Base-by-base conservation (phyloP, 1,284 basidiomycete species). In the Ganoderma lingzhi region DNA sequence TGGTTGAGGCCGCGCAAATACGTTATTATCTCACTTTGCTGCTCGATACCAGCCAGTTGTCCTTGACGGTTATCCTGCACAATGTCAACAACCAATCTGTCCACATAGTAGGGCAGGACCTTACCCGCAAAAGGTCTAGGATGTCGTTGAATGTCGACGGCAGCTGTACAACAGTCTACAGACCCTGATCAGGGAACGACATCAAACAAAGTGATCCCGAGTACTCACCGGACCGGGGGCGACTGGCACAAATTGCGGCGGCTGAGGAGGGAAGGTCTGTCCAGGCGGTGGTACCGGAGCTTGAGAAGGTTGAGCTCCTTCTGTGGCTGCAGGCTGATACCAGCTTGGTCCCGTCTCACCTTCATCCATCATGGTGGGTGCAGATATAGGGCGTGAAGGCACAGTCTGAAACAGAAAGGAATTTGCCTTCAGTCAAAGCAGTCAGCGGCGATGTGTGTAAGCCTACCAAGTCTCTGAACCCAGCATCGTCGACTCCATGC, bases 11-110 rank as follows among this genome's bases (percentile, higher is more conserved):
- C 84, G 62, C 85, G 75, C 87, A 94, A 89, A 74, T 94, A 94
- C 55, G 89, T 82, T 87, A 93, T 92, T 56, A 94, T 82, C 76
- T 93, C 92, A 32, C 90, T 85, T 72, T 93, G 91, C 73, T 94
- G 93, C 62, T 92, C 89, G 10, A 92, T 86, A 23, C 91, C 90
- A 0, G 92, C 92, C 19, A 87, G 80, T 77, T 92, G 91, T 2
- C 91, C 91, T 3, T 87, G 80, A 2, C 90, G 90, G 76, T 91
- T 92, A 82, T 93, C 90, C 93, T 94, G 56, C 9, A 3, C 72
- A n/a, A 28, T 6, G 44, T 63, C 69, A 62, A 44, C 35, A 15
- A 9, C 8, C 6, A 23, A 2, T 53, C 56, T 8, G n/a, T 35
- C n/a, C n/a, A 70, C 39, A 6, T 66, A 62, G 63, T 64, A 64